A percentile compares a stretch with the other conserved stretches of the same genome.
Evolutionary conservation across 2,329 filamentous ascomycete genomes (phyloP).

Genomic region (Magnaporthiopsis incrustans): DNA sequence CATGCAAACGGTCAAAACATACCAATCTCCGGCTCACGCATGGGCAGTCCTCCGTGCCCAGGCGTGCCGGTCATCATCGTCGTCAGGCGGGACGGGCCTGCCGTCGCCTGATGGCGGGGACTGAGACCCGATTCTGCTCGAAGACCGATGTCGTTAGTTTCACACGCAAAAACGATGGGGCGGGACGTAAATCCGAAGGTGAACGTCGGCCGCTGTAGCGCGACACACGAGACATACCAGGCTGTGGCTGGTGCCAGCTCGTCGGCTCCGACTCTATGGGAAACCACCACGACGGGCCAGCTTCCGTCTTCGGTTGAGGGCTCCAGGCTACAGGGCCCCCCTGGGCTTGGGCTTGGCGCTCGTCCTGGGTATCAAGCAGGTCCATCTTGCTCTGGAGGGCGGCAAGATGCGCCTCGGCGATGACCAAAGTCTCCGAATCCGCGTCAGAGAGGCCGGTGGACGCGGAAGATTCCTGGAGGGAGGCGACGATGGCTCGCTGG

Average conservation of each 20-base stretch:
- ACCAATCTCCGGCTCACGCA: not conserved
- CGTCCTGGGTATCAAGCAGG: not conserved
- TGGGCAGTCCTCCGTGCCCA: not conserved
- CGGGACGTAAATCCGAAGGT: too few relatives aligned
- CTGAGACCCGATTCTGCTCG: not conserved
- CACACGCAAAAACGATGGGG: not conserved
- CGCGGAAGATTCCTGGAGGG: conserved; percentile 24
- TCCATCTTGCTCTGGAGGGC: not conserved
- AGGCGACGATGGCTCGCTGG: conserved; percentile 33
- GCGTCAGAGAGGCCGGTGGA: conserved; percentile 10
- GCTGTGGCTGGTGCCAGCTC: not conserved
- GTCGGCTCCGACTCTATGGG: not conserved
- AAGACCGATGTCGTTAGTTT: not conserved
- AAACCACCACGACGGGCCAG: not conserved
- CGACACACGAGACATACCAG: not conserved
- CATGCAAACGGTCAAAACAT: not conserved
- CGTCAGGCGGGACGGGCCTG: not conserved
- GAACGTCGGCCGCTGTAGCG: not conserved
- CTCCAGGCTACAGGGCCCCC: not conserved
- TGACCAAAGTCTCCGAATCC: conserved; percentile 16
- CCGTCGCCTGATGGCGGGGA: not conserved
- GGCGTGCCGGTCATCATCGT: not conserved
- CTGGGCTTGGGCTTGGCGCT: not conserved
- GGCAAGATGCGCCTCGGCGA: conserved; percentile 6
- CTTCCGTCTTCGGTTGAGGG: not conserved